Conservation (phyloP, 768 basidiomycete species). For the Cantharellus anzutake region DNA sequence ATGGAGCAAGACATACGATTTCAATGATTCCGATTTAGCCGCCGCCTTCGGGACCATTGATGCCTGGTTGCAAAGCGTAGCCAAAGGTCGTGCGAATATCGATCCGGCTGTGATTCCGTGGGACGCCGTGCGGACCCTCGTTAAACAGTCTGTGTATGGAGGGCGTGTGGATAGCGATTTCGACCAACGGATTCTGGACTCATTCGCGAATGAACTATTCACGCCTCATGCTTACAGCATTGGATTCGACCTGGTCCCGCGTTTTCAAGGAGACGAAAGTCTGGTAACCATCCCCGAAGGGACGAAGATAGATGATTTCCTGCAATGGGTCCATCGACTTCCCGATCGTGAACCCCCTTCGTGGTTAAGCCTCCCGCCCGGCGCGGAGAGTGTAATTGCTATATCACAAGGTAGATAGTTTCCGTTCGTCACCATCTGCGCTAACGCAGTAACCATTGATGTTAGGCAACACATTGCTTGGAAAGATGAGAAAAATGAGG, state of each 20-base stretch:
- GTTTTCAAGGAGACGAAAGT: constrained; percentile 26
- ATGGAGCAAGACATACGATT: constrained; percentile 94
- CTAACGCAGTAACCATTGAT: neutral
- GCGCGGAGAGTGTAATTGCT: constrained; percentile 84
- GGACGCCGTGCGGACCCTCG: constrained; percentile 79
- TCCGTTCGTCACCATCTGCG: neutral
- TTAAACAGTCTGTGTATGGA: constrained; percentile 94
- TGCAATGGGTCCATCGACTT: constrained; percentile 71
- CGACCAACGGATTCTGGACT: constrained; percentile 81
- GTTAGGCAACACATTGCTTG: constrained; percentile 60
- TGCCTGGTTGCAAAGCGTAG: constrained; percentile 59
- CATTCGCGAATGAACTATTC: constrained; percentile 84
- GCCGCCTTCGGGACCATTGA: constrained; percentile 88
- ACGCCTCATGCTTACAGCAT: constrained; percentile 78
- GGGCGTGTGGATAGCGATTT: constrained; percentile 89
- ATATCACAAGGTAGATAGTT: constrained; percentile 55
- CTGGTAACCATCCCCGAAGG: constrained; percentile 69
- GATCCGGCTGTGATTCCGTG: constrained; percentile 73
- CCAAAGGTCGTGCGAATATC: constrained; percentile 80
- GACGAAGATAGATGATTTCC: constrained; percentile 79
- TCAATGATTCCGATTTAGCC: constrained; percentile 96
- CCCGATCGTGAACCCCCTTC: constrained; percentile 89
- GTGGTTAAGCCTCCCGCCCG: constrained; percentile 85
- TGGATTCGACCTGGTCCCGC: constrained; percentile 75
- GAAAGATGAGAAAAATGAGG: constrained; percentile 85